phyloP scores from a whole-genome alignment of 2,329 filamentous ascomycete genomes.

The Beauveria rudraprayagi region DNA sequence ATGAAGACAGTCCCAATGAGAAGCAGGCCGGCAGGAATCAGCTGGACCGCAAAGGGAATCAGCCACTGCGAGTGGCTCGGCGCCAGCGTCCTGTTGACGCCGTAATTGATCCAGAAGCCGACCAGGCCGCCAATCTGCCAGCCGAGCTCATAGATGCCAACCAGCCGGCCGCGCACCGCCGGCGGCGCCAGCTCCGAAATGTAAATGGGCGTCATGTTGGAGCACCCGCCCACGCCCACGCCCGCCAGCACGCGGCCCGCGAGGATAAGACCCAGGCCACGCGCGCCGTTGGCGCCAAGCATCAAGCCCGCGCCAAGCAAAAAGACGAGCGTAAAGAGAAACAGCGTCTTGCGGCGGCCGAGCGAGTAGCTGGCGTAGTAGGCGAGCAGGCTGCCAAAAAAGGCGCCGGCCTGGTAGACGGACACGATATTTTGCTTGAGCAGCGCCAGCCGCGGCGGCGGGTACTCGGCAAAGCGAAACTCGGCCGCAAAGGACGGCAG shows the following conservation, averaged over 20 bases:
- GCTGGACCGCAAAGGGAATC: conserved; percentile 57
- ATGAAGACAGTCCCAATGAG: conserved; percentile 52
- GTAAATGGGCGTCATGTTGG: conserved; percentile 56
- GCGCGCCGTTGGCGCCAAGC: conserved; percentile 53
- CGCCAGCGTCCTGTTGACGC: conserved; percentile 43
- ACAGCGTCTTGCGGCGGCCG: conserved; percentile 57
- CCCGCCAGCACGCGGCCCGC: conserved; percentile 56
- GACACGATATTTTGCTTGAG: conserved; percentile 71
- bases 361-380: conserved; percentile 59
- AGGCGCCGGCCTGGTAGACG: conserved; percentile 74
- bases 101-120: conserved; percentile 61
- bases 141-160: conserved; percentile 59
- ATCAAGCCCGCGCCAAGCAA: conserved; percentile 64
- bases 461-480: conserved; percentile 53
- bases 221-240: conserved; percentile 54
- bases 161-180: conserved; percentile 54
- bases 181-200: conserved; percentile 54
- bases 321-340: conserved; percentile 56
- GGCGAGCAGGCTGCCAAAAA: conserved; percentile 68
- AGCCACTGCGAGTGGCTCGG: conserved; percentile 50
- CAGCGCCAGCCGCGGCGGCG: conserved; percentile 40
- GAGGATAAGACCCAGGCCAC: conserved; percentile 57
- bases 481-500: conserved; percentile 61
- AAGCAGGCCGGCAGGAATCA: conserved; percentile 58
- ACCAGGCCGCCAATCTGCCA: conserved; percentile 57